phyloP scores from a whole-genome alignment of 225 moss, liverwort and hornwort genomes.

The Bryoerythrophyllum caledonicum region DNA sequence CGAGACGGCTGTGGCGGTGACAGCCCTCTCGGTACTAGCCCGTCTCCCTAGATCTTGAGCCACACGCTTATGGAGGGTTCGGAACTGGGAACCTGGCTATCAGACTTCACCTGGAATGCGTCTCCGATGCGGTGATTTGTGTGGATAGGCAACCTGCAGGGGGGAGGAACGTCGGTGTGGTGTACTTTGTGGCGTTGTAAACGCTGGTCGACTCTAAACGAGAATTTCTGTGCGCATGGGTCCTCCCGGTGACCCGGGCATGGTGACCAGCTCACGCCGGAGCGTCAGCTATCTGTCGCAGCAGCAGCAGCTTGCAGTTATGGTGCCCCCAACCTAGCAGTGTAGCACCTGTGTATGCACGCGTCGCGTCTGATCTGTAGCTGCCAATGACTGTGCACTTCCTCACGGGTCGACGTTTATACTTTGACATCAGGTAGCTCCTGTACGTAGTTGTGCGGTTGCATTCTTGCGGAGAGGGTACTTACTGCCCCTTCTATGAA shows the following conservation, averaged over 20 bases:
- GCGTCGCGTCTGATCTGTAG: conserved; percentile 2
- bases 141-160: conserved; percentile 28
- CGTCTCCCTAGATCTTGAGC: conserved; percentile 6
- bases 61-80: conserved; percentile 15
- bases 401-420: conserved; percentile 39
- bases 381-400: conserved; percentile 49
- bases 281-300: background rate
- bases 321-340: conserved; percentile 38
- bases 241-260: conserved; percentile 13
- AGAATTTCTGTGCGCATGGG: conserved; percentile 20
- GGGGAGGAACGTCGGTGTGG: conserved; percentile 2
- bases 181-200: background rate
- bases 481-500: conserved; percentile 33
- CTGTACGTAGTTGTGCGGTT: background rate
- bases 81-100: background rate
- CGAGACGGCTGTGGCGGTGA: conserved; percentile 21
- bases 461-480: conserved; percentile 19
- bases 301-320: conserved; percentile 9
- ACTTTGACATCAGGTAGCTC: conserved; percentile 38
- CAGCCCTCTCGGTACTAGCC: background rate
- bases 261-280: conserved; percentile 10
- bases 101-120: conserved; percentile 14
- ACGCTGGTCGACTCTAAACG: background rate
- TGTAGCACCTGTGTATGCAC: too few relatives aligned
- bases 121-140: conserved; percentile 1